These are phyloP conservation scores for Chaetomidium leptoderma DNA, from an alignment of 495 filamentous ascomycete species.

Conservation along the genomic window DNA sequence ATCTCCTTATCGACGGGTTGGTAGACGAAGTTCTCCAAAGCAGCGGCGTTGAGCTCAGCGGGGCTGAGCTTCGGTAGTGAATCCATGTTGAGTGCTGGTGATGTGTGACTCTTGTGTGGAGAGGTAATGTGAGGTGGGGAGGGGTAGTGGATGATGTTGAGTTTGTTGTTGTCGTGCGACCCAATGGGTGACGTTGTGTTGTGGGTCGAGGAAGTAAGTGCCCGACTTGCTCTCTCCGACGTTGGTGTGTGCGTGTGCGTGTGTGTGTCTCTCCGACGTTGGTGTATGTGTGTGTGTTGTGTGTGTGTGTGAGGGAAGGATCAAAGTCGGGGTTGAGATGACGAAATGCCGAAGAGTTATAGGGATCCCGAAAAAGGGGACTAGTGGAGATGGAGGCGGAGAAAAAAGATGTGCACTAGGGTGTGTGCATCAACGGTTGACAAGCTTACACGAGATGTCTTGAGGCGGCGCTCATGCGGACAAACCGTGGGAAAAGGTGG, in stretches of 20 bases:
- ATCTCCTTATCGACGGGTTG: constrained; percentile 75
- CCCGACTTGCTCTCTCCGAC: constrained; percentile 14
- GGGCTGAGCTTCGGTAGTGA: constrained; percentile 35
- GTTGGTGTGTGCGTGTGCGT: not conserved
- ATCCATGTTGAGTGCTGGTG: constrained; percentile 33
- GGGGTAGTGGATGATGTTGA: constrained; percentile 12
- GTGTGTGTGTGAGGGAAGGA: constrained; percentile 8
- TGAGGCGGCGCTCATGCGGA: constrained; percentile 27
- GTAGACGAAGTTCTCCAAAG: constrained; percentile 85
- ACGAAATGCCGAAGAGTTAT: constrained; percentile 23
- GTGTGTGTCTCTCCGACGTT: not conserved
- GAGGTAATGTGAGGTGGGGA: not conserved
- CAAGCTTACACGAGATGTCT: constrained; percentile 23
- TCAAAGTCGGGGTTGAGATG: constrained; percentile 8
- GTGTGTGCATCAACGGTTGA: constrained; percentile 15
- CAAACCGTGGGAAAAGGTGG: constrained; percentile 18
- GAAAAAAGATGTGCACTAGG: constrained; percentile 21
- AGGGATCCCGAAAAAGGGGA: not conserved
- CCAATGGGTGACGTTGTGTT: constrained; percentile 1
- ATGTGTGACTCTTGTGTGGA: constrained; percentile 11
- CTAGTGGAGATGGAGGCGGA: not conserved
- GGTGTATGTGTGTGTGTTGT: not conserved
- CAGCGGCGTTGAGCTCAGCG: constrained; percentile 64
- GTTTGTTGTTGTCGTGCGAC: not conserved
- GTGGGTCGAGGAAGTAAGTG: constrained; percentile 17